Conservation (phyloP, 2,329 filamentous ascomycete species). For the Alternaria angustiovoidea region DNA sequence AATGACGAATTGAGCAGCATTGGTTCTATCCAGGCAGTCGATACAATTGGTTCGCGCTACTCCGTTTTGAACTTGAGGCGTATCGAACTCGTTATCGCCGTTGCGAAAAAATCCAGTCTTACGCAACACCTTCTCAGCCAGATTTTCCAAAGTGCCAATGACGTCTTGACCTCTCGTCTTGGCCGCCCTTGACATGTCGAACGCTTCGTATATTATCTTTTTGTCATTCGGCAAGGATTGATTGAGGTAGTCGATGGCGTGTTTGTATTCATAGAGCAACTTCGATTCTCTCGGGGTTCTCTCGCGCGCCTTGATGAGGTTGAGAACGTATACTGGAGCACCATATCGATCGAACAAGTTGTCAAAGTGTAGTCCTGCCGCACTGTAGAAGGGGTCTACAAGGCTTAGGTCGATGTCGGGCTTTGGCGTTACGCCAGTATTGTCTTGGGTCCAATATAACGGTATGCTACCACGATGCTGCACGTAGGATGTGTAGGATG, state of each 20-base stretch:
- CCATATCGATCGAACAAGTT: slow-evolving; percentile 94
- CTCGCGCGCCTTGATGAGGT: slow-evolving; percentile 86
- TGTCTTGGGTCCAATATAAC: slow-evolving; percentile 97
- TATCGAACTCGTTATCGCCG: slow-evolving; percentile 73
- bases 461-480: slow-evolving; percentile 97
- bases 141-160: slow-evolving; percentile 87
- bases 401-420: slow-evolving; percentile 95
- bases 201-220: slow-evolving; percentile 92
- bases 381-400: slow-evolving; percentile 94
- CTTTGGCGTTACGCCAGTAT: slow-evolving; percentile 92
- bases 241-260: slow-evolving; percentile 89
- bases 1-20: slow-evolving; percentile 97
- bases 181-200: slow-evolving; percentile 96
- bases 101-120: slow-evolving; percentile 96
- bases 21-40: slow-evolving; percentile 95
- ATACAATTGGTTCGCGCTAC: slow-evolving; percentile 97
- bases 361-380: slow-evolving; percentile 93
- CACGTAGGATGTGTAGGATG: slow-evolving; percentile 93
- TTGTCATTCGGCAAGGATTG: slow-evolving; percentile 86
- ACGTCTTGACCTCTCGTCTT: slow-evolving; percentile 93
- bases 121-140: slow-evolving; percentile 85
- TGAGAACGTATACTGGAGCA: slow-evolving; percentile 87
- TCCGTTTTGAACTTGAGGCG: slow-evolving; percentile 82
- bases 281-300: slow-evolving; percentile 91
- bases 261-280: slow-evolving; percentile 83